Base-by-base conservation (phyloP, 495 filamentous ascomycete species). In the Tuber calosporum region DNA sequence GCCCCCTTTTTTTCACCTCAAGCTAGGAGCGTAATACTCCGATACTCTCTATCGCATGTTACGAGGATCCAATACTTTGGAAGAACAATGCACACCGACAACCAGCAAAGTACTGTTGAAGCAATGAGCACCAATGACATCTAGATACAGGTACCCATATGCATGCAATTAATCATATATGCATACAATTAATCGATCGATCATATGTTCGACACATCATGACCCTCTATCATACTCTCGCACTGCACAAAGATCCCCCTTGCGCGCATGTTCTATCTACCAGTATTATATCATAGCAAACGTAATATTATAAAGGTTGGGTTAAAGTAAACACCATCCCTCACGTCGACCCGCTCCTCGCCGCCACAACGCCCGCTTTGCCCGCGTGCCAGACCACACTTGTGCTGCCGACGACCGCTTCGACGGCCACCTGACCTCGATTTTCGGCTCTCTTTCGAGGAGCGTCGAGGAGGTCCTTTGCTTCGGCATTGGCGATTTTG, bases 341-440 rank as follows among this genome's bases (percentile, higher is more conserved):
- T 19, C 72, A 26, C 42, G 34, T 69, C 34, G 73, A 20, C 45
- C 68, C 73, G 26, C 48, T 76, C 53, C 69, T 80, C 30, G 66
- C 77, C 8, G 67, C 79, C 34, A 68, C 77, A 3, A 72, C 62
- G 4, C 71, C 73, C 26, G 74, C 77, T 58, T 76, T 74, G 11
- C 77, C 72, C 34, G 69, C 72, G 26, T 77, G 72, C 77, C 69
- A 77, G n/a, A 77, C 72, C 9, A 71, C 62, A 67, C 79, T 79
- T 20, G 79, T 77, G 30, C 74, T 77, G 30, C 74, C 77, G 9
- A 70, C 19, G 39, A 53, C 58, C 5, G 69, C 67, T 26, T 73
- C 72, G 22, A 66, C 68, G 34, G 39, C 69, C 1, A 71, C 74
- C 22, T 70, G 26, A 26, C 67, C 72, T 15, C 69, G 43, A 45